A percentile compares a stretch with the other conserved stretches of the same genome.
Conservation (phyloP, 495 filamentous ascomycete species). For the Lasiosphaeria miniovina region DNA sequence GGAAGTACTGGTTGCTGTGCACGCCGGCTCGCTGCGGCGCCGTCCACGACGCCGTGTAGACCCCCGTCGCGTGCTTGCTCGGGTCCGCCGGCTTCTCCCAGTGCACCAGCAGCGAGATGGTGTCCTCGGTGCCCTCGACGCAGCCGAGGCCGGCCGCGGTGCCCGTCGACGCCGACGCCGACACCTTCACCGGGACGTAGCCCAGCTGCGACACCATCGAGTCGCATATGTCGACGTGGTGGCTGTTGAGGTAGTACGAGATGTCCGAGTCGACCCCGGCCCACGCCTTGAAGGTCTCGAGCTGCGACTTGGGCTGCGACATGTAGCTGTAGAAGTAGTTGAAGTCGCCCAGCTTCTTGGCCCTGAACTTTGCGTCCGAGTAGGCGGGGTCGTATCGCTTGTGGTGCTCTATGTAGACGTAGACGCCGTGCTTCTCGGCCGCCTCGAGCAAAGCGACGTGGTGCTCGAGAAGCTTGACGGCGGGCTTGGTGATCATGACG, state of each 20-base stretch:
- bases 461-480: slow-evolving; percentile 75
- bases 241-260: slow-evolving; percentile 90
- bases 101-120: slow-evolving; percentile 83
- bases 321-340: slow-evolving; percentile 99
- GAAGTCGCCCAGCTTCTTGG: slow-evolving; percentile 77
- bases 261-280: slow-evolving; percentile 89
- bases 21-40: slow-evolving; percentile 89
- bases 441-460: slow-evolving; percentile 72
- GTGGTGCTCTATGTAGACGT: slow-evolving; percentile 95
- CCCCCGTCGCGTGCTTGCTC: slow-evolving; percentile 72
- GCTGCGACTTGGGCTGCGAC: slow-evolving; percentile 88
- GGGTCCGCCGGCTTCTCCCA: slow-evolving; percentile 73
- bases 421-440: slow-evolving; percentile 71
- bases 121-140: slow-evolving; percentile 79
- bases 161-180: slow-evolving; percentile 70
- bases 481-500: slow-evolving; percentile 94
- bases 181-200: slow-evolving; percentile 74
- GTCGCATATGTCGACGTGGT: slow-evolving; percentile 88
- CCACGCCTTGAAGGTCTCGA: slow-evolving; percentile 97
- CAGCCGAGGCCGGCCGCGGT: slow-evolving; percentile 72
- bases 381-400: slow-evolving; percentile 94
- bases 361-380: slow-evolving; percentile 75
- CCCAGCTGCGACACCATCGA: slow-evolving; percentile 73
- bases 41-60: slow-evolving; percentile 94
- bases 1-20: slow-evolving; percentile 94